Evolutionary conservation across 305 asterid species (phyloP).

Genomic region (Fraxinus xanthoxyloides): DNA sequence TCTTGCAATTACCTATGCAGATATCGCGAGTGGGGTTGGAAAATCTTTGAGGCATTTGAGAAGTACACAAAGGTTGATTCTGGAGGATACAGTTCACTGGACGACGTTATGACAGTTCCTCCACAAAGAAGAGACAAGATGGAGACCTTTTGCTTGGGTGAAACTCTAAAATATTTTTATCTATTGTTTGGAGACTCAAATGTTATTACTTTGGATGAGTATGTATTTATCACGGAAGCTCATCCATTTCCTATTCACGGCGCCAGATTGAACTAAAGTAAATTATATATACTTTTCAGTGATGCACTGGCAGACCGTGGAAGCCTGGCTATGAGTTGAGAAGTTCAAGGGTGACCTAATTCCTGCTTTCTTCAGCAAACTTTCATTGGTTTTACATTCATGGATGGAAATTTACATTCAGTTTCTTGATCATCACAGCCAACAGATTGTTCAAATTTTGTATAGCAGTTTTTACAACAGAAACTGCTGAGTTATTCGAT

Average conservation of each 20-base stretch:
- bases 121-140: constrained; percentile 88
- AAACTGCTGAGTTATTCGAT: constrained; percentile 21
- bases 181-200: constrained; percentile 58
- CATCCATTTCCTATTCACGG: constrained; percentile 78
- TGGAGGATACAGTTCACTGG: constrained; percentile 90
- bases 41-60: constrained; percentile 90
- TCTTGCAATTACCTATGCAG: constrained; percentile 42
- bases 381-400: constrained; percentile 16
- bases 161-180: constrained; percentile 84
- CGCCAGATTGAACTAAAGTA: constrained; percentile 5
- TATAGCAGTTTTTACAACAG: constrained; percentile 13
- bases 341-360: constrained; percentile 17
- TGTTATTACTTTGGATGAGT: constrained; percentile 73
- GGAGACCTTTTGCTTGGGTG: constrained; percentile 97
- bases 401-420: constrained; percentile 19
- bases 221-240: constrained; percentile 93
- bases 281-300: too few relatives aligned
- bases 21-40: constrained; percentile 96
- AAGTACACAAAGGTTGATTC: constrained; percentile 74
- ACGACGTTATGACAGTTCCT: constrained; percentile 81
- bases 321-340: constrained; percentile 21
- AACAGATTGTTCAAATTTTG: constrained; percentile 13
- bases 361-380: constrained; percentile 17
- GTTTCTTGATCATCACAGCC: constrained; percentile 13
- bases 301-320: neutral